Evolutionary conservation across 2,329 filamentous ascomycete genomes (phyloP).

Genomic region (Ophiosphaerella herpotricha): DNA sequence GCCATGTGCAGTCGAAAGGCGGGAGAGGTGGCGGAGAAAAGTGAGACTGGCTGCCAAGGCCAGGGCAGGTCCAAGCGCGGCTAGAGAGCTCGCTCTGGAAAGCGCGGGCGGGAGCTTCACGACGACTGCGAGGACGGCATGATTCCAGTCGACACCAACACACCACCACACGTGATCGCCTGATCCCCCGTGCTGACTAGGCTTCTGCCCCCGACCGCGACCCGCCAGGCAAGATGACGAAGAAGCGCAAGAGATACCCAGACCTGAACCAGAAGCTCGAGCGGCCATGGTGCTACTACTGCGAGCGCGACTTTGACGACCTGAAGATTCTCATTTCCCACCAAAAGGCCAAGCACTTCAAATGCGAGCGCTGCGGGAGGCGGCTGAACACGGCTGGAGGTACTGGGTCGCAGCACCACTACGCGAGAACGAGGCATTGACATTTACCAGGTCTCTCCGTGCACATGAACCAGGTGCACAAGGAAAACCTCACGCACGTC

Average conservation of each 20-base stretch:
- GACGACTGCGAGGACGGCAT: conserved; percentile 3
- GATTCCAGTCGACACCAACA: conserved; percentile 4
- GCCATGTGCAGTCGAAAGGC: neutral
- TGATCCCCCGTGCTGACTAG: neutral
- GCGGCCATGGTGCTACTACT: conserved; percentile 98
- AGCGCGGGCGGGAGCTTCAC: conserved; percentile 6
- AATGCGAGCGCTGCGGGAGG: conserved; percentile 88
- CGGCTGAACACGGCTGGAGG: conserved; percentile 93
- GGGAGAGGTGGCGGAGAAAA: conserved; percentile 11
- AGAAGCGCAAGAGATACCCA: conserved; percentile 86
- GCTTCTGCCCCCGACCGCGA: neutral
- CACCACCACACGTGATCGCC: neutral
- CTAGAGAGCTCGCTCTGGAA: conserved; percentile 2
- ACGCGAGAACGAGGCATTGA: neutral
- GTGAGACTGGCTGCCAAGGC: conserved; percentile 16
- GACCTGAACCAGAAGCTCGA: conserved; percentile 85
- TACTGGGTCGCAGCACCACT: conserved; percentile 49
- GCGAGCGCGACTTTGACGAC: conserved; percentile 98
- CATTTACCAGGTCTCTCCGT: conserved; percentile 76
- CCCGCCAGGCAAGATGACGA: conserved; percentile 48
- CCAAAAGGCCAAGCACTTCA: conserved; percentile 99
- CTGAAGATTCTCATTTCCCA: conserved; percentile 95
- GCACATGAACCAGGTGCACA: conserved; percentile 98
- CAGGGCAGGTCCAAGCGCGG: neutral
- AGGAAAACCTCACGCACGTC: conserved; percentile 83